Evolutionary conservation across 2,329 filamentous ascomycete species (phyloP).

Genomic region (Chaetomium strumarium): DNA sequence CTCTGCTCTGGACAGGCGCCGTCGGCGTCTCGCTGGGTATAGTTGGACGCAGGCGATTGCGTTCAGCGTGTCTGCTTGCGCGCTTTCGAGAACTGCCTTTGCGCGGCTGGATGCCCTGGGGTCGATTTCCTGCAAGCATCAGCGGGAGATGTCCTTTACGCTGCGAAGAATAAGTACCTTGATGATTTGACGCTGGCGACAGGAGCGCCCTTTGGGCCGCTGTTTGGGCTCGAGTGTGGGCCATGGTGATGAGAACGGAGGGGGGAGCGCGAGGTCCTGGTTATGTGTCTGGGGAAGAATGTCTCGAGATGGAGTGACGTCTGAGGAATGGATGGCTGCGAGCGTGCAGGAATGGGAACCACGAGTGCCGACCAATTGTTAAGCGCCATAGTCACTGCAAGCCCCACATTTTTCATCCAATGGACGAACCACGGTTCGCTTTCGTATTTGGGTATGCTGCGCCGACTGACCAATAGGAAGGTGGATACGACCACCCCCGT

Average conservation of each 20-base stretch:
- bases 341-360: constrained; percentile 10
- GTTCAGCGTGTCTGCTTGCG: constrained; percentile 10
- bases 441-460: neutral
- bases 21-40: constrained; percentile 9
- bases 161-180: constrained; percentile 20
- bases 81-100: constrained; percentile 13
- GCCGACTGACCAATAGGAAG: neutral
- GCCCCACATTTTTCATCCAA: neutral
- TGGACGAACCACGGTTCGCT: neutral
- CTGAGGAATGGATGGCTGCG: constrained; percentile 9
- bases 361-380: neutral
- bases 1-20: constrained; percentile 1
- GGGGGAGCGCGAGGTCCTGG: neutral
- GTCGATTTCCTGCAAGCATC: constrained; percentile 18
- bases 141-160: constrained; percentile 16
- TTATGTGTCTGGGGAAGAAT: constrained; percentile 5
- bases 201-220: constrained; percentile 13
- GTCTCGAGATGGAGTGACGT: constrained; percentile 13
- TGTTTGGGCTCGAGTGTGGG: constrained; percentile 19
- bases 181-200: constrained; percentile 16
- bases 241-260: constrained; percentile 17
- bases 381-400: too few species aligned
- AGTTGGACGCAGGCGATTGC: constrained; percentile 10
- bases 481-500: neutral
- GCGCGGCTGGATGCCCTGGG: constrained; percentile 13